Evolutionary conservation across 2,329 filamentous ascomycete species (phyloP), one percentile per base, ranked within the genome.

Genomic region (Cryphonectria japonica): DNA sequence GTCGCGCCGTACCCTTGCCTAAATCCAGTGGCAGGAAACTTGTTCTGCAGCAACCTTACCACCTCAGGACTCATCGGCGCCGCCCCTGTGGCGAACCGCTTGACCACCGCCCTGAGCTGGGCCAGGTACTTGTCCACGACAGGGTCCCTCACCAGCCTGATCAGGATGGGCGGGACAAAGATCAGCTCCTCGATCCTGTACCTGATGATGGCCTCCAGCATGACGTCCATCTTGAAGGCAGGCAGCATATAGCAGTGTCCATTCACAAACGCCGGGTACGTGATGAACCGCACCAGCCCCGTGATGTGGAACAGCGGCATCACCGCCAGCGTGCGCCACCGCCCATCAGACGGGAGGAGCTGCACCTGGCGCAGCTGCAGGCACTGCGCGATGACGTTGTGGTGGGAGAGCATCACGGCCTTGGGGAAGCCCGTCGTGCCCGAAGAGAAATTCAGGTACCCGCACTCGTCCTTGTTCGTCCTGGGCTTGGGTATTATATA

Each of bases 1-100:
- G 89, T 92, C 89, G 92, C 91, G 39, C 90, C 89, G 75, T 91
- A 91, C 2, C 88, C 88, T 75, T 91, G 89, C 75, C 88, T 88
- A 77, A 91, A 89, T 0, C 87, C 87, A 0, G 85, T 88, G 1
- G 83, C 79, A 0, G 88, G 89, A 75, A 90, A 91, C 63, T 84
- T 85, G 73, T 83, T 80, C 71, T 87, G 79, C 11, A 91, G 80
- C 29, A 85, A 81, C 37, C 86, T 83, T n/a, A 91, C 82, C 68
- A 91, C 86, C 75, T 91, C 86, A 7, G 82, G 80, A 2, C 82
- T 83, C 3, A 89, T 78, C 0, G 89, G 89, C 0, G 89, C 89
- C 0, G 89, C 52, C 37, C 66, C 66, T 5, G 85, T 88, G 0
- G 85, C 86, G 77, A 91, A 89, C 0, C 87, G 83, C 34, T 81